Evolutionary conservation across 768 basidiomycete species (phyloP), one percentile per base, ranked within the genome.

Genomic region (Pulveroboletus sp.): DNA sequence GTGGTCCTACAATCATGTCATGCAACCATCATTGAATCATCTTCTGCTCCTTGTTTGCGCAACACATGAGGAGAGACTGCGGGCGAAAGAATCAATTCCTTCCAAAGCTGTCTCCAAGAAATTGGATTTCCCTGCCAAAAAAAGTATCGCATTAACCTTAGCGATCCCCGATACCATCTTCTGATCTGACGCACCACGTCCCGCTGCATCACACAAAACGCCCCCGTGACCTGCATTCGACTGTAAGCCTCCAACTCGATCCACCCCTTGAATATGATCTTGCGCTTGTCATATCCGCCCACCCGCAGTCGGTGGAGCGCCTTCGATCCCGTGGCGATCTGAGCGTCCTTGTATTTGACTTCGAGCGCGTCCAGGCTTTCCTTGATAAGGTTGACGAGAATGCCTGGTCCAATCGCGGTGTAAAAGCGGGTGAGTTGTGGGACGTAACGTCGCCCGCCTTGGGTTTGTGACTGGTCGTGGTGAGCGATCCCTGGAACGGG

Each of bases 391-490:
- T 68, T 58, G 34, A 83, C 60, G 36, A 90, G 70, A 4, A 77
- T 67, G 0, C 69, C 66, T 0, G 86, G 86, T 0, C 73, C 71
- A 4, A 84, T 63, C 1, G 75, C 65, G 0, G 85, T 77, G 64
- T 90, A 93, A 74, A 93, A 93, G 0, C 90, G 83, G 1, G 91
- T 92, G 16, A 91, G 76, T 50, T 83, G 78, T 0, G 89, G 86
- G 2, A 74, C 83, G 58, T 91, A 90, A 11, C 82, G 79, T 23
- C 71, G 74, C 4, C 90, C 90, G 2, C 71, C 69, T 70, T 89
- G 87, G 0, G 89, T 91, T 76, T 93, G 87, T 0, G 89, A 88
- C 91, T 93, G 58, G 0, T 17, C 14, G 34, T 11, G 26, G 7
- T 23, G 22, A 19, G 20, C n/a, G n/a, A 32, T 5, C 19, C 2